phyloP scores from a whole-genome alignment of 768 basidiomycete species.

The Lactarius tabidus region DNA sequence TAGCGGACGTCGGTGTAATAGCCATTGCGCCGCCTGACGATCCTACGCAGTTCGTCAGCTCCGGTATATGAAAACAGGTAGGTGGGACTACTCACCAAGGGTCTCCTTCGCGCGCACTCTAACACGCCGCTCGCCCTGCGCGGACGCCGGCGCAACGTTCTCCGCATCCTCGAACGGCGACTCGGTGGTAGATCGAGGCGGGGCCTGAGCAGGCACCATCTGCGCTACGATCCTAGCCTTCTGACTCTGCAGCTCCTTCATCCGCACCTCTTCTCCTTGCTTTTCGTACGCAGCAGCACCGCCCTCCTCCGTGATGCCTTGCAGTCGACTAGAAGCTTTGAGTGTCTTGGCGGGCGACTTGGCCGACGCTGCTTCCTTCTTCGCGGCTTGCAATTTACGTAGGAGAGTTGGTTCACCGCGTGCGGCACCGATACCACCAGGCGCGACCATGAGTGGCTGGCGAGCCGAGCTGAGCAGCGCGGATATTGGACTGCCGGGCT shows the following conservation, averaged over 20 bases:
- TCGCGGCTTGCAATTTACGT: slow-evolving; percentile 55
- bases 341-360: slow-evolving; percentile 51
- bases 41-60: background rate
- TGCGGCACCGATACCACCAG: slow-evolving; percentile 35
- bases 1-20: slow-evolving; percentile 22
- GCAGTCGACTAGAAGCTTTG: slow-evolving; percentile 39
- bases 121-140: slow-evolving; percentile 9
- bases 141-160: slow-evolving; percentile 31
- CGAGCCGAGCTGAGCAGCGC: slow-evolving; percentile 85
- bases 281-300: slow-evolving; percentile 26
- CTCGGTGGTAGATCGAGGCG: slow-evolving; percentile 28
- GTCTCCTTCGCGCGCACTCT: slow-evolving; percentile 15
- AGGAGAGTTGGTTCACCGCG: slow-evolving; percentile 42
- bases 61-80: background rate
- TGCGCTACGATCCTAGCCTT: slow-evolving; percentile 93
- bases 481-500: slow-evolving; percentile 92
- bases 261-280: slow-evolving; percentile 41
- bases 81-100: background rate
- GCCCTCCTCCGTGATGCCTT: slow-evolving; percentile 44
- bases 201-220: slow-evolving; percentile 66
- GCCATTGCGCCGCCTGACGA: slow-evolving; percentile 27
- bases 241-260: slow-evolving; percentile 82
- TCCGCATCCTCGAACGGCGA: slow-evolving; percentile 32
- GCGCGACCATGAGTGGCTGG: slow-evolving; percentile 75
- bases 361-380: slow-evolving; percentile 38